A percentile compares a stretch with the other conserved stretches of the same genome.
Evolutionary conservation across 2,329 filamentous ascomycete genomes (phyloP).

Genomic region (Monosporascus sp.): DNA sequence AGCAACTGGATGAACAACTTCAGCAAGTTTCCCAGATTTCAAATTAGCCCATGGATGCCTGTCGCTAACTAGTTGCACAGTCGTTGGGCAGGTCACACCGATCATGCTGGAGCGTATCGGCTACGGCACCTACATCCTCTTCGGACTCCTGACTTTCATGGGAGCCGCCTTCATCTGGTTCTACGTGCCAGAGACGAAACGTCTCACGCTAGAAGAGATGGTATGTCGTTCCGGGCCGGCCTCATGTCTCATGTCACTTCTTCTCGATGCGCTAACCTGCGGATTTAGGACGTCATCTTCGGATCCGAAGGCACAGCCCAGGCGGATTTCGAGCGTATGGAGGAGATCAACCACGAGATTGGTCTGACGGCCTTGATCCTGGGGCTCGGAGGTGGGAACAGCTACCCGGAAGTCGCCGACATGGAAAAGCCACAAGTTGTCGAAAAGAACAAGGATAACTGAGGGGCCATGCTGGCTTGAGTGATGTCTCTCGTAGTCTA

Average conservation of each 20-base stretch:
- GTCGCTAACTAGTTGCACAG: slow-evolving; percentile 34
- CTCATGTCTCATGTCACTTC: no score
- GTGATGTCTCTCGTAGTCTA: no score
- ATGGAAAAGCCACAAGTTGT: slow-evolving; percentile 14
- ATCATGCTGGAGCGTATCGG: slow-evolving; percentile 59
- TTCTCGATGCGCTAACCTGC: background rate
- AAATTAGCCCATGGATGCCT: background rate
- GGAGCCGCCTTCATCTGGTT: slow-evolving; percentile 59
- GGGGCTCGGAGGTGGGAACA: slow-evolving; percentile 12
- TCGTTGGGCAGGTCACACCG: slow-evolving; percentile 65
- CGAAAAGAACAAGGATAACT: slow-evolving; percentile 4
- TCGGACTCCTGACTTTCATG: slow-evolving; percentile 57
- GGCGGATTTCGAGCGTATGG: slow-evolving; percentile 64
- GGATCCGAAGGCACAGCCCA: slow-evolving; percentile 60
- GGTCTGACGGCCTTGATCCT: slow-evolving; percentile 46
- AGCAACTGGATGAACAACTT: slow-evolving; percentile 58
- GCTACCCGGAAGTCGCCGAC: slow-evolving; percentile 15
- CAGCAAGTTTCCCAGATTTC: slow-evolving; percentile 20
- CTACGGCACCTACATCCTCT: slow-evolving; percentile 69
- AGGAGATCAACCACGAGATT: slow-evolving; percentile 66
- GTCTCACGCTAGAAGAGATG: slow-evolving; percentile 60
- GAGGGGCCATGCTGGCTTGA: no score
- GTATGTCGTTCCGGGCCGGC: slow-evolving; percentile 24
- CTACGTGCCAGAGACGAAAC: slow-evolving; percentile 60
- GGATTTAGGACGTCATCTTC: slow-evolving; percentile 56